These are phyloP conservation scores for Gorgonomyces haynaldii DNA, from an alignment of 192 early-diverging fungal species.

Conservation along the genomic window DNA sequence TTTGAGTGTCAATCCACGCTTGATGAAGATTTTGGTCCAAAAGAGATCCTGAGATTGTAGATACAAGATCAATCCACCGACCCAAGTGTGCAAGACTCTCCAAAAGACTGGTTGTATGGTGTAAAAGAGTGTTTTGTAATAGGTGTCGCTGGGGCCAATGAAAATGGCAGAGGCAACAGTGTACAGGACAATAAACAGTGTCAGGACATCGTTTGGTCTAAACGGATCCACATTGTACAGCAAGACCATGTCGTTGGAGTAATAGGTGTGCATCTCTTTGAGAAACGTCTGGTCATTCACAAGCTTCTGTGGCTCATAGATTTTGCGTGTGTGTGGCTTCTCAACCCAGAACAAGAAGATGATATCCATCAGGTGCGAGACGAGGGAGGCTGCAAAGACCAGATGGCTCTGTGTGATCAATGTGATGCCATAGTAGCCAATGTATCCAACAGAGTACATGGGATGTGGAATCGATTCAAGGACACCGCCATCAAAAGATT, in stretches of 20 bases:
- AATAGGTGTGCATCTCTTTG: constrained; percentile 50
- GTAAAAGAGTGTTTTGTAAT: constrained; percentile 13
- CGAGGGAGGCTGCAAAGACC: constrained; percentile 80
- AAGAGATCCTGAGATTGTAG: constrained; percentile 69
- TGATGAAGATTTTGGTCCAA: constrained; percentile 87
- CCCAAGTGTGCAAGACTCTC: constrained; percentile 75
- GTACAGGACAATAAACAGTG: constrained; percentile 62
- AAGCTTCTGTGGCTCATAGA: constrained; percentile 28
- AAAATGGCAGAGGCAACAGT: constrained; percentile 57
- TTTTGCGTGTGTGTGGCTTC: constrained; percentile 74
- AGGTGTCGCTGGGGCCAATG: constrained; percentile 29
- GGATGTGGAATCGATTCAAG: constrained; percentile 97
- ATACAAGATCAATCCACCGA: constrained; percentile 64
- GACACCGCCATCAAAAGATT: constrained; percentile 64
- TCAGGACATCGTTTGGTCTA: constrained; percentile 71
- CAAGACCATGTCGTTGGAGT: constrained; percentile 70
- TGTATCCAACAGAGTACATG: constrained; percentile 97
- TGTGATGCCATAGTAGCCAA: constrained; percentile 89
- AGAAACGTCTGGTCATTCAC: constrained; percentile 5
- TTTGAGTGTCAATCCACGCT: constrained; percentile 71
- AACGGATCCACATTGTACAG: constrained; percentile 88
- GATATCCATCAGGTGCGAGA: constrained; percentile 80
- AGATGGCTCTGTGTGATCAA: constrained; percentile 84
- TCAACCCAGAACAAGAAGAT: constrained; percentile 83
- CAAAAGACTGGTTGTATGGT: constrained; percentile 70